phyloP scores from a whole-genome alignment of 1,284 basidiomycete genomes.

The Crepidotus sp. region DNA sequence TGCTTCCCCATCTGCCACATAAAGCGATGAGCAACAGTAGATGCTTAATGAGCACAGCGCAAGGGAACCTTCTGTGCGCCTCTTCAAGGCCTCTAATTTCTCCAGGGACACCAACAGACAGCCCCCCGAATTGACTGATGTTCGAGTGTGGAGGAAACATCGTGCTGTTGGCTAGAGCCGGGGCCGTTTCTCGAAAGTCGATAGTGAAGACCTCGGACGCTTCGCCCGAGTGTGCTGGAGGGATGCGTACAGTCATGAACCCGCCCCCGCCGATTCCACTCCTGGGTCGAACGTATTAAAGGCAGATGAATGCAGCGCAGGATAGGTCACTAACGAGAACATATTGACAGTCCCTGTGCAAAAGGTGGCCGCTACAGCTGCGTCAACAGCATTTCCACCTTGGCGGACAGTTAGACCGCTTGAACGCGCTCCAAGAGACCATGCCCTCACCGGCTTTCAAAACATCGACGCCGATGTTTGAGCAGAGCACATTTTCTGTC shows the following conservation, averaged over 20 bases:
- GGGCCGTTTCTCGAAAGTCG: constrained; percentile 86
- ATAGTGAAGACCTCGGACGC: constrained; percentile 64
- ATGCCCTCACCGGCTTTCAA: constrained; percentile 36
- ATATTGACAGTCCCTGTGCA: constrained; percentile 85
- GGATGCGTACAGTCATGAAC: constrained; percentile 83
- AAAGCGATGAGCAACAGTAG: neutral
- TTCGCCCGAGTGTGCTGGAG: constrained; percentile 30
- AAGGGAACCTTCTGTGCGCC: constrained; percentile 48
- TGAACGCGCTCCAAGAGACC: neutral
- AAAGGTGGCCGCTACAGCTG: constrained; percentile 71
- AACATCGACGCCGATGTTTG: constrained; percentile 70
- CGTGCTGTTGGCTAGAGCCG: constrained; percentile 56
- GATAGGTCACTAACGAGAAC: constrained; percentile 57
- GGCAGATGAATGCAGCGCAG: neutral
- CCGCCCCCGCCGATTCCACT: constrained; percentile 89
- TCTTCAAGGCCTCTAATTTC: constrained; percentile 79
- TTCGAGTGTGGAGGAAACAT: constrained; percentile 61
- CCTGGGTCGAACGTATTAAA: constrained; percentile 30
- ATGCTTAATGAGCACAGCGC: neutral
- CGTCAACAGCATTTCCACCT: constrained; percentile 89
- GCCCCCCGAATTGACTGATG: constrained; percentile 62
- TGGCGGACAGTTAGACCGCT: constrained; percentile 18
- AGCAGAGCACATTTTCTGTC: constrained; percentile 78
- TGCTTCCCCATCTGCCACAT: constrained; percentile 47
- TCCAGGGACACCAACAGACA: constrained; percentile 79